Percentiles rank a stretch among this genome's conserved stretches.
Evolutionary conservation across 805 yeast genomes (phyloP).

Genomic region (Starmerella apicola): DNA sequence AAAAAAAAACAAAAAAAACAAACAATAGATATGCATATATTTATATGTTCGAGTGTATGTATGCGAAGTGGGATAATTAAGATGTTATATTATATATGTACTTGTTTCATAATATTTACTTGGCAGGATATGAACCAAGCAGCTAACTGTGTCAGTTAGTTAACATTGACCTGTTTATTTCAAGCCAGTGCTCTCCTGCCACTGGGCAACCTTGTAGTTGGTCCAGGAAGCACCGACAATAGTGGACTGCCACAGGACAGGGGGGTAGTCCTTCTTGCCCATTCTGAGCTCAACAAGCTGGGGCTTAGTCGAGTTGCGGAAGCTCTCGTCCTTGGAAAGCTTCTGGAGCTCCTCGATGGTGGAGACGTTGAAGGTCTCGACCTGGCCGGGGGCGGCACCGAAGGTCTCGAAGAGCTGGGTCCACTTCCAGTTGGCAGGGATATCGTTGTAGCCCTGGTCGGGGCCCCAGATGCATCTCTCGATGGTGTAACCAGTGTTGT

Average conservation of each 20-base stretch:
- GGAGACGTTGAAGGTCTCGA: slow-evolving; percentile 29
- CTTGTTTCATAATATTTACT: too few species aligned
- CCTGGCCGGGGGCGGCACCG: slow-evolving; percentile 24
- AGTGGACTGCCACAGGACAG: slow-evolving; percentile 34
- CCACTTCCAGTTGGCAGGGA: slow-evolving; percentile 77
- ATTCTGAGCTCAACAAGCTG: slow-evolving; percentile 49
- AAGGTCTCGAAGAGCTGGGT: slow-evolving; percentile 51
- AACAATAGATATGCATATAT: too few species aligned
- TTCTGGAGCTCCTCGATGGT: slow-evolving; percentile 31
- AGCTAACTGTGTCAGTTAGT: too few species aligned
- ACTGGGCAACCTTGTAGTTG: slow-evolving; percentile 16
- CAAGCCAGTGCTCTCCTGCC: slow-evolving; percentile 11
- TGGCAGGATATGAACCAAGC: too few species aligned
- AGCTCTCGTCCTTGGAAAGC: slow-evolving; percentile 30
- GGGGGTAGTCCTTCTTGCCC: slow-evolving; percentile 51
- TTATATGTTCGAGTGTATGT: too few species aligned
- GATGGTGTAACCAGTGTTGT: slow-evolving; percentile 81
- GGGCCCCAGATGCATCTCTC: slow-evolving; percentile 81
- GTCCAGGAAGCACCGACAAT: slow-evolving; percentile 14
- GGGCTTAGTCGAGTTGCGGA: slow-evolving; percentile 29
- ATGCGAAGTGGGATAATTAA: too few species aligned
- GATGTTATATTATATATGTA: too few species aligned
- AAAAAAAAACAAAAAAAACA: not conserved
- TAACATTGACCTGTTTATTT: slow-evolving; percentile 5
- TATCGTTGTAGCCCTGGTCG: slow-evolving; percentile 64